These are phyloP conservation scores for Arachis stenosperma DNA, from an alignment of 306 rosid species.

Conservation along the genomic window DNA sequence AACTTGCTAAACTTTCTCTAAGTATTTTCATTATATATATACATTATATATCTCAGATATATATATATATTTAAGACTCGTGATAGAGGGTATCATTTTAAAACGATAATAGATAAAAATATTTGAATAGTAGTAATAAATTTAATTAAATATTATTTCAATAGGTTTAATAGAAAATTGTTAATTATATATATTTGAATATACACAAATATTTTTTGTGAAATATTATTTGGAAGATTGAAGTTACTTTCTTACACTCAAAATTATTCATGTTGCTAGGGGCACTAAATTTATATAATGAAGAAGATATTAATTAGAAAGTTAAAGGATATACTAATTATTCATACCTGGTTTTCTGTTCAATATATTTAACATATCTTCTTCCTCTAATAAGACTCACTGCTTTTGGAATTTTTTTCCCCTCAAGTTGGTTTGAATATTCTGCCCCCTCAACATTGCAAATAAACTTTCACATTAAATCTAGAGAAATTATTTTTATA, in stretches of 20 bases:
- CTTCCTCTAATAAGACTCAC: background rate
- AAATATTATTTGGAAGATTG: background rate
- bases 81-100: conserved; percentile 13
- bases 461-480: conserved; percentile 18
- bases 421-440: conserved; percentile 24
- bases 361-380: conserved; percentile 11
- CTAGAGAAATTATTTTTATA: too few species aligned
- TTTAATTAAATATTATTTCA: too few species aligned
- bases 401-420: background rate
- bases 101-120: too few species aligned
- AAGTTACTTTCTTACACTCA: conserved; percentile 15
- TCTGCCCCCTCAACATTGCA: conserved; percentile 5
- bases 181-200: too few species aligned
- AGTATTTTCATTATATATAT: background rate
- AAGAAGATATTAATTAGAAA: background rate
- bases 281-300: conserved; percentile 15
- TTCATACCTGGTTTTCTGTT: background rate
- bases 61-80: conserved; percentile 30
- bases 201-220: too few species aligned
- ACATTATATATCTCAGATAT: conserved; percentile 1
- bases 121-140: too few species aligned
- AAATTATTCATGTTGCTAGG: conserved; percentile 24
- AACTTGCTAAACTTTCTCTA: conserved; percentile 42
- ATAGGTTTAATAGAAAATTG: too few species aligned
- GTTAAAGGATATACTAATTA: background rate